Conservation (phyloP, 192 early-diverging fungal species). For the Linnemannia schmuckeri region DNA sequence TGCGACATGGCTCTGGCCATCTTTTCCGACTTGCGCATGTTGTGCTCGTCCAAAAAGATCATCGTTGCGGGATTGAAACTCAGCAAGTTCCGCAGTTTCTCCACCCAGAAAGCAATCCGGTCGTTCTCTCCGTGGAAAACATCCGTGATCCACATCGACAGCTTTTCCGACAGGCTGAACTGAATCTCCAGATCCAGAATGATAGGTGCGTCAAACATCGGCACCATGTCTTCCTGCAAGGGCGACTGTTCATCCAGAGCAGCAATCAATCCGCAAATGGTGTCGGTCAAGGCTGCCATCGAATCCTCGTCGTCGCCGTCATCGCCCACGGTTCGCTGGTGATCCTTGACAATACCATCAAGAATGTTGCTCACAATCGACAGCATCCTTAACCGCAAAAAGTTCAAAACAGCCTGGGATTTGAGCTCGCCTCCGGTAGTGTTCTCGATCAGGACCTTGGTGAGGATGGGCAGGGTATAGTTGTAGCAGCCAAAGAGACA, state of each 20-base stretch:
- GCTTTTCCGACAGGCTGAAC: constrained; percentile 69
- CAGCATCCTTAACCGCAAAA: constrained; percentile 65
- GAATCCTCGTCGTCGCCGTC: constrained; percentile 28
- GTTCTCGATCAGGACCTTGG: constrained; percentile 13
- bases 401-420: constrained; percentile 23
- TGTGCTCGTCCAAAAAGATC: constrained; percentile 40
- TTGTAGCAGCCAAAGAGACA: constrained; percentile 54
- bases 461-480: constrained; percentile 39
- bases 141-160: constrained; percentile 61
- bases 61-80: constrained; percentile 38
- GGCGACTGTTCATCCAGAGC: constrained; percentile 73
- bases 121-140: constrained; percentile 56
- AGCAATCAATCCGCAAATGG: constrained; percentile 66
- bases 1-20: constrained; percentile 32
- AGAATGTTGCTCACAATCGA: constrained; percentile 67
- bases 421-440: constrained; percentile 19
- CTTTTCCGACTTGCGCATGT: constrained; percentile 45
- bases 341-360: constrained; percentile 61
- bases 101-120: constrained; percentile 56
- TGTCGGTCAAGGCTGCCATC: constrained; percentile 36
- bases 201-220: constrained; percentile 82
- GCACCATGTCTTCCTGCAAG: constrained; percentile 67
- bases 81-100: constrained; percentile 25
- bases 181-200: constrained; percentile 88
- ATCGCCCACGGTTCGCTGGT: background rate